These are phyloP conservation scores for Auriscalpium vulgare DNA, from an alignment of 768 basidiomycete genomes.

Conservation along the genomic window DNA sequence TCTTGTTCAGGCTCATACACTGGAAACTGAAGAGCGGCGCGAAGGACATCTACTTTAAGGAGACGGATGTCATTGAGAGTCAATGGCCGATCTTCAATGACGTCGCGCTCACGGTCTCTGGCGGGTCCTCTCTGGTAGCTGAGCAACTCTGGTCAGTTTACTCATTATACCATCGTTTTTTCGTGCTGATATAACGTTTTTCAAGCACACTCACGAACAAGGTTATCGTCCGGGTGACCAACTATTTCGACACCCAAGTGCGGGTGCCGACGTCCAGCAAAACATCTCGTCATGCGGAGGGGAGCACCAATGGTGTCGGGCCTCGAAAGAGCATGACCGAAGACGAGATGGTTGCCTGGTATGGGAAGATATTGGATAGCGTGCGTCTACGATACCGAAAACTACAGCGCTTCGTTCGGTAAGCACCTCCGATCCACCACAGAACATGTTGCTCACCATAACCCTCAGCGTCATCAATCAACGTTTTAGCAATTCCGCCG, in stretches of 20 bases:
- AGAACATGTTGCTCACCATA: background rate
- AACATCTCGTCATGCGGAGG: background rate
- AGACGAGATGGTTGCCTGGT: slow-evolving; percentile 83
- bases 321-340: slow-evolving; percentile 53
- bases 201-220: slow-evolving; percentile 84
- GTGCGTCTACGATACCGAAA: slow-evolving; percentile 90
- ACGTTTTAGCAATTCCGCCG: slow-evolving; percentile 87
- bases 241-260: slow-evolving; percentile 93
- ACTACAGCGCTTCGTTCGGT: slow-evolving; percentile 89
- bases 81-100: slow-evolving; percentile 95
- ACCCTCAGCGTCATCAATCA: slow-evolving; percentile 41
- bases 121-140: slow-evolving; percentile 85
- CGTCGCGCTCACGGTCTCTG: slow-evolving; percentile 79
- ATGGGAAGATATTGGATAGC: slow-evolving; percentile 86
- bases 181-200: background rate
- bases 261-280: slow-evolving; percentile 48
- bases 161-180: background rate
- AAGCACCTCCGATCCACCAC: slow-evolving; percentile 13
- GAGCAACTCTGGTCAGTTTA: slow-evolving; percentile 84
- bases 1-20: slow-evolving; percentile 90
- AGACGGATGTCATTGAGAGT: slow-evolving; percentile 94
- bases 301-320: background rate
- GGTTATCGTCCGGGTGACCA: slow-evolving; percentile 85
- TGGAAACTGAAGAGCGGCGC: slow-evolving; percentile 92
- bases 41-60: slow-evolving; percentile 92